Evolutionary conservation across 345 rosid genomes (phyloP).

Genomic region (Abelmoschus esculentus): DNA sequence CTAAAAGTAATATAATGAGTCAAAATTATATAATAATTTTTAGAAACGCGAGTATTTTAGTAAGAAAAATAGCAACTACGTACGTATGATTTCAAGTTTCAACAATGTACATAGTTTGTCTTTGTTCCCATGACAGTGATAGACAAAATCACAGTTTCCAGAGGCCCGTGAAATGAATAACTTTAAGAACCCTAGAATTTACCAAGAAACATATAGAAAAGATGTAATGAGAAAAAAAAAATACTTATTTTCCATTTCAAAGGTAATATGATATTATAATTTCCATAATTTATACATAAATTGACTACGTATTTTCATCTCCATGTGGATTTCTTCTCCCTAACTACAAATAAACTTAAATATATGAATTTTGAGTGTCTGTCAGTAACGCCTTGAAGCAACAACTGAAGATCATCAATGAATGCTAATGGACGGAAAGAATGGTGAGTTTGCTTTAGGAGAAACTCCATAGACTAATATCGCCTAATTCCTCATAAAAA

Average conservation of each 20-base stretch:
- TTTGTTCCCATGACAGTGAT: slow-evolving; percentile 13
- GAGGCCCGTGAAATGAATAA: not conserved
- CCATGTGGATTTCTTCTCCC: slow-evolving; percentile 27
- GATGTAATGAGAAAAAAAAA: too few species aligned
- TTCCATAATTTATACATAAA: slow-evolving; percentile 11
- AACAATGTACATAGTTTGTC: slow-evolving; percentile 10
- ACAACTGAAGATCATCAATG: not conserved
- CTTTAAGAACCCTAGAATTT: not conserved
- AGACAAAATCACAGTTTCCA: slow-evolving; percentile 1
- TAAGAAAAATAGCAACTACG: not conserved
- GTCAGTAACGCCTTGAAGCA: too few species aligned
- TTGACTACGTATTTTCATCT: slow-evolving; percentile 17
- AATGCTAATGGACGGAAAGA: slow-evolving; percentile 16
- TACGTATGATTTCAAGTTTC: slow-evolving; percentile 30
- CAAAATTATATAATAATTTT: too few species aligned
- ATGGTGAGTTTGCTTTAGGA: slow-evolving; percentile 16
- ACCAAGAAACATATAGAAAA: not conserved
- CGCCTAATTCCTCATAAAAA: slow-evolving; percentile 46
- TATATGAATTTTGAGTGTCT: not conserved
- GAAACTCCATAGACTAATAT: slow-evolving; percentile 82
- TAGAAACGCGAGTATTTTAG: not conserved
- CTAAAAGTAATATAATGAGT: too few species aligned
- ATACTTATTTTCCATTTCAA: too few species aligned
- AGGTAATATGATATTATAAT: too few species aligned
- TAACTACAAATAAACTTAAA: slow-evolving; percentile 1